Evolutionary conservation across 2,329 filamentous ascomycete species (phyloP).

Genomic region (Talaromyces funiculosus): DNA sequence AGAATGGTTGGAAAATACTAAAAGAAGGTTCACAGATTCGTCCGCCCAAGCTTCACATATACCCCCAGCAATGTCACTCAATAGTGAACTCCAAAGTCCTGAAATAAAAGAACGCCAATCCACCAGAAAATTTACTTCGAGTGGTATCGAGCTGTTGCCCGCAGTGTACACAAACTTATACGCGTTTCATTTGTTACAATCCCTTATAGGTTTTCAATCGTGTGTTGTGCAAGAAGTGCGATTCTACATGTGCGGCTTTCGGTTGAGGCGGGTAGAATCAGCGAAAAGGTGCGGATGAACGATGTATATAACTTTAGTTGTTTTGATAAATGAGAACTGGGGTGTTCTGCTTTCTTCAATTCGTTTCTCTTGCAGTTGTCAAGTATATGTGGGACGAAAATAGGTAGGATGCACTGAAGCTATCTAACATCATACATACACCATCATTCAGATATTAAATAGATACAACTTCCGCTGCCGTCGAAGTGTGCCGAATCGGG

Average conservation of each 20-base stretch:
- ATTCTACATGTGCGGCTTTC: not conserved
- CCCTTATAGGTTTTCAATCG: not conserved
- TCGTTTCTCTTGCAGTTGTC: too few species aligned
- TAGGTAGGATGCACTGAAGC: not conserved
- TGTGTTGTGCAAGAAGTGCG: not conserved
- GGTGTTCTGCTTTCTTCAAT: not conserved
- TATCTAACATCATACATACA: not conserved
- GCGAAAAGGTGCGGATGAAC: not conserved
- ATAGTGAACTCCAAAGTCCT: slow-evolving; percentile 32
- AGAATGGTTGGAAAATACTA: not conserved
- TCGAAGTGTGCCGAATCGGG: too few species aligned
- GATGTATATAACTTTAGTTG: slow-evolving; percentile 1
- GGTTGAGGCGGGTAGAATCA: not conserved
- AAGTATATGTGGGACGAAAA: not conserved
- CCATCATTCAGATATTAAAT: not conserved
- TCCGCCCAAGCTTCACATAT: slow-evolving; percentile 72
- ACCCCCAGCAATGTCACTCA: slow-evolving; percentile 60
- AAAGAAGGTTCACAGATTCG: slow-evolving; percentile 52
- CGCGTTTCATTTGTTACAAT: not conserved
- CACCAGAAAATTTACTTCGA: not conserved
- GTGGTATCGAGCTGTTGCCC: not conserved
- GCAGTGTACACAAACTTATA: not conserved
- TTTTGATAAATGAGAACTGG: not conserved
- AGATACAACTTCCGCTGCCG: not conserved
- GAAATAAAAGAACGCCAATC: not conserved